Evolutionary conservation across 208 protist species (phyloP), one percentile per base, ranked within the genome.

Genomic region (Sergeia podlipaevii): DNA sequence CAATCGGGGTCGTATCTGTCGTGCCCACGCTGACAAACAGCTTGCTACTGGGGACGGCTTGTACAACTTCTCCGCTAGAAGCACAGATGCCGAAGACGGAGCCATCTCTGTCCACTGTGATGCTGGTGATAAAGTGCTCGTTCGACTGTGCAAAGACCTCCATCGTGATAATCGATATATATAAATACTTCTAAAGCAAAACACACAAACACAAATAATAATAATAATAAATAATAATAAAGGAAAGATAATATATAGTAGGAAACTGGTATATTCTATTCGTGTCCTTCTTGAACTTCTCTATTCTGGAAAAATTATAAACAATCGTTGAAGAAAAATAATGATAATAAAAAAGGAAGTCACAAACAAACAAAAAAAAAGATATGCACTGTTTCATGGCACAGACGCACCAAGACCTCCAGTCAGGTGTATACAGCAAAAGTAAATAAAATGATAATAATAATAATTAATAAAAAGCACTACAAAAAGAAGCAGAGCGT

Each of bases 61-160:
- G 61, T 3, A 88, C 53, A 18, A 89, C 33, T 15, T 84, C 70
- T 36, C 77, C 80, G 18, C 54, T 83, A 43, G 62, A 65, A 5
- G 65, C 49, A 58, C 80, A 84, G 17, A 80, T 51, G n/a, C 52
- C 63, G 60, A 73, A 75, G 1, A 88, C 51, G 33, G 67, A 44
- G 43, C 52, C 60, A 20, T 59, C 32, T n/a, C 51, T n/a, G 20
- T 77, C 62, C n/a, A 74, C 18, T 0, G 67, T 61, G 7, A 81
- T 10, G 4, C 70, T 54, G 7, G 69, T 77, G 21, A 81, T 43
- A 42, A 70, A 67, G 37, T 73, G 66, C 28, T 64, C 66, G 2
- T 32, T 52, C 8, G 70, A 48, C 45, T 81, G 60, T 0, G 67
- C 59, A 4, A 85, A 42, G 30, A 71, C 32, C 44, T 89, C 66